A percentile compares a stretch with the other conserved stretches of the same genome.
phyloP scores from a whole-genome alignment of 2,329 filamentous ascomycete species.

The Colletotrichum godetiae region DNA sequence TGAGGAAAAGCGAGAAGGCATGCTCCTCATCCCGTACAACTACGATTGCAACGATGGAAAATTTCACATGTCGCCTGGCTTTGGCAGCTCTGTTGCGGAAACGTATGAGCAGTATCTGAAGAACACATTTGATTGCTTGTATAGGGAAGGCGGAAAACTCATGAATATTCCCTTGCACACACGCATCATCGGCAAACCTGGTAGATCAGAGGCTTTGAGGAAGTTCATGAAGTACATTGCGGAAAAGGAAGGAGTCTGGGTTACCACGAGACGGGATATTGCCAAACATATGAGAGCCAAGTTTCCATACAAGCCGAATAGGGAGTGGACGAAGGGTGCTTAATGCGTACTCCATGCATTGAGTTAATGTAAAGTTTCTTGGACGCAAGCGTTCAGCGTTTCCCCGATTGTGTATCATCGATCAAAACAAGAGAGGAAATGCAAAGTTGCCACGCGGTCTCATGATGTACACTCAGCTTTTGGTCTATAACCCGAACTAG shows the following conservation, averaged over 20 bases:
- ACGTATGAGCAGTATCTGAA: constrained; percentile 54
- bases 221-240: constrained; percentile 52
- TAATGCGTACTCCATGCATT: background rate
- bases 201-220: constrained; percentile 49
- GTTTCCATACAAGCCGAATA: constrained; percentile 50
- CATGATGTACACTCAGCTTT: too few relatives aligned
- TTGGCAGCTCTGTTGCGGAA: constrained; percentile 49
- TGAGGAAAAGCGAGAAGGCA: constrained; percentile 47
- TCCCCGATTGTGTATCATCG: too few relatives aligned
- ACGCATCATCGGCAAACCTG: constrained; percentile 53
- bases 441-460: too few relatives aligned
- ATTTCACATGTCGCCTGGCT: constrained; percentile 56
- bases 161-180: constrained; percentile 55
- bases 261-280: constrained; percentile 54
- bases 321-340: constrained; percentile 33
- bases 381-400: too few relatives aligned
- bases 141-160: constrained; percentile 53
- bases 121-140: constrained; percentile 53
- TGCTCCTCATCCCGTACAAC: constrained; percentile 51
- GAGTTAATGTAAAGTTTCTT: background rate
- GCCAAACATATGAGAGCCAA: constrained; percentile 51
- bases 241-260: constrained; percentile 54
- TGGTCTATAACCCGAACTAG: too few relatives aligned
- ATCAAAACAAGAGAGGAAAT: too few relatives aligned
- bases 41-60: constrained; percentile 56